Conservation (phyloP, 1,284 basidiomycete species). For the Ceraceosorus bombacis region DNA sequence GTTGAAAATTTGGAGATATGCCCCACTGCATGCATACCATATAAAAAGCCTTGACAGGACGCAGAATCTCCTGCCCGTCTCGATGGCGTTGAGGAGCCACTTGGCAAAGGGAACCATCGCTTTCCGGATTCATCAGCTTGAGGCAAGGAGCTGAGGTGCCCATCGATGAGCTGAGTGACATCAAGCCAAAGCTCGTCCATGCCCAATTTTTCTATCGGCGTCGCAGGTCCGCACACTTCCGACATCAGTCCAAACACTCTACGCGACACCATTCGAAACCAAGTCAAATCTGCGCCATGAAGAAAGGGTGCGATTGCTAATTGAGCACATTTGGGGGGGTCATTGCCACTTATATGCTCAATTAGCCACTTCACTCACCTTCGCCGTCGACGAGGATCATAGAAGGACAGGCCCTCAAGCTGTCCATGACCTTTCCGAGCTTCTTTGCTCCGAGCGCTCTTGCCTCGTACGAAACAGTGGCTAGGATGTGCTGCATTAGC, state of each 20-base stretch:
- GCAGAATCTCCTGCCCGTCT: neutral
- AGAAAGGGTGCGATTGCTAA: neutral
- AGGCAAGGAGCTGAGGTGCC: conserved; percentile 23
- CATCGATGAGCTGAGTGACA: conserved; percentile 44
- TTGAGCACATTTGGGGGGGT: neutral
- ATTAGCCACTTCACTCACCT: neutral
- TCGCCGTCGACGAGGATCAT: conserved; percentile 49
- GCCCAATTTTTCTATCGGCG: conserved; percentile 48
- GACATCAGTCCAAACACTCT: conserved; percentile 41
- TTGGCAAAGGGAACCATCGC: neutral
- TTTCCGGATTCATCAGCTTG: neutral
- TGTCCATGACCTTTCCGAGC: conserved; percentile 45
- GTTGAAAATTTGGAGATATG: neutral
- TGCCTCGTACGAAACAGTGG: conserved; percentile 50
- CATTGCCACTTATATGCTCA: neutral
- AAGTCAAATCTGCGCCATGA: conserved; percentile 35
- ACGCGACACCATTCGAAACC: conserved; percentile 42
- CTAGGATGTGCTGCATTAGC: conserved; percentile 31
- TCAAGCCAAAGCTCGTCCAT: conserved; percentile 51
- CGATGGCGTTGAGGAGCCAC: neutral
- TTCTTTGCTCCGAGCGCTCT: conserved; percentile 45
- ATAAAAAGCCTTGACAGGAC: neutral
- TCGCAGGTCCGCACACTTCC: neutral
- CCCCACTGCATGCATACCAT: neutral
- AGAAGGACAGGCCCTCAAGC: conserved; percentile 40